Base-by-base conservation (phyloP, 1,284 basidiomycete genomes). In the Mycena citricolor region DNA sequence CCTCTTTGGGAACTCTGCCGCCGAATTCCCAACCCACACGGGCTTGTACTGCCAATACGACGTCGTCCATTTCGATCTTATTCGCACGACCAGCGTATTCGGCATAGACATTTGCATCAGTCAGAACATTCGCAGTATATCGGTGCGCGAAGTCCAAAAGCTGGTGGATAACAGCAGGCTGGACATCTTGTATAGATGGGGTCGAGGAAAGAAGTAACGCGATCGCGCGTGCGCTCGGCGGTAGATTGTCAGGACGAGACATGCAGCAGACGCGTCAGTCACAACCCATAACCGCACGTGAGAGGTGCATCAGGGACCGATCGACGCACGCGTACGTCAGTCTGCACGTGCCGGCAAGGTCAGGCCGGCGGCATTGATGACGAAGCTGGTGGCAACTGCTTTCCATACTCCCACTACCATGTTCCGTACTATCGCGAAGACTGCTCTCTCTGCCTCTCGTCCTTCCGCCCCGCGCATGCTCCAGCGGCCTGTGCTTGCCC, bases 21-120 rank as follows among this genome's bases (percentile, higher is more conserved):
- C 89, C 92, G 63, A 95, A 91, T 63, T 94, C 91, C 83, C 94
- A 94, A 37, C 94, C 93, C 12, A 95, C 90, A 42, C 94, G 79
- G 20, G 90, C 87, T 64, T 97, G 93, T 16, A 98, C 89, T 1
- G 94, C 93, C 33, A 99, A 72, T 17, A 87, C 81, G 29, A 97
- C 74, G 65, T 99, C 97, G 47, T 97, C 92, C 69, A 90, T 82
- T 52, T 94, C 90, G 34, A 94, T 76, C 64, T 85, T 89, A 44
- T 83, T 83, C 1, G 81, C 65, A 32, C 86, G 73, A 13, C 84
- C 86, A 5, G 92, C 94, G 62, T 99, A 95, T 57, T 98, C 95
- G 1, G 94, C 87, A 62, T 97, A 95, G 19, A 94, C 82, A 49
- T 90, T 82, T 10, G 94, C 92, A 61, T 95, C 91, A 6, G 85